phyloP scores from a whole-genome alignment of 2,329 filamentous ascomycete genomes.

The Taxawa tesnikishii region DNA sequence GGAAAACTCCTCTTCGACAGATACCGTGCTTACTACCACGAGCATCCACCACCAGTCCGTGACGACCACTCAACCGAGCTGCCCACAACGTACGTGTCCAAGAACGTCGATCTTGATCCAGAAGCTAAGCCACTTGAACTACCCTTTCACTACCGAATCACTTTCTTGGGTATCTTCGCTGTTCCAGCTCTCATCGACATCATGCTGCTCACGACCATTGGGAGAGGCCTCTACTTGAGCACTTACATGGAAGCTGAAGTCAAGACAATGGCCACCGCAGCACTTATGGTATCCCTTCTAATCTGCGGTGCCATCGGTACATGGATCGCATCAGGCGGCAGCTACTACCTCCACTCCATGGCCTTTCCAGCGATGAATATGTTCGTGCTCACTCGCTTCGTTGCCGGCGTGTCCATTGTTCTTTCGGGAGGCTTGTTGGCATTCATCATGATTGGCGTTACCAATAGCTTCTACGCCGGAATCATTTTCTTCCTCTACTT shows the following conservation, averaged over 20 bases:
- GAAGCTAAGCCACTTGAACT: slow-evolving; percentile 5
- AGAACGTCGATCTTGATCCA: slow-evolving; percentile 5
- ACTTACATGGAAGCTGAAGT: slow-evolving; percentile 35
- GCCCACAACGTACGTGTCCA: no score
- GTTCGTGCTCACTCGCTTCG: slow-evolving; percentile 9
- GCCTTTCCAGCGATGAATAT: slow-evolving; percentile 9
- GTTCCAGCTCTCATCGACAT: slow-evolving; percentile 52
- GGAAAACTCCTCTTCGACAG: slow-evolving; percentile 8
- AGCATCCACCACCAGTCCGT: slow-evolving; percentile 9
- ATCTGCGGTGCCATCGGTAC: slow-evolving; percentile 50
- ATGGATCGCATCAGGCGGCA: slow-evolving; percentile 51
- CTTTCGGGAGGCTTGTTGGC: no score
- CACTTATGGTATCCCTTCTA: slow-evolving; percentile 30
- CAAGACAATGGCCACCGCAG: slow-evolving; percentile 7
- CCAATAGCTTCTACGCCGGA: slow-evolving; percentile 20
- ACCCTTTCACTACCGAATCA: slow-evolving; percentile 2
- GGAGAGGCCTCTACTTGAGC: slow-evolving; percentile 49
- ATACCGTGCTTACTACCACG: slow-evolving; percentile 6
- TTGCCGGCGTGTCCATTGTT: no score
- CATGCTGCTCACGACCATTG: slow-evolving; percentile 44
- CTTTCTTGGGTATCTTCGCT: slow-evolving; percentile 38
- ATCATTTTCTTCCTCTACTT: slow-evolving; percentile 50
- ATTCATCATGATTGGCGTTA: slow-evolving; percentile 6
- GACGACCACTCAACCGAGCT: slow-evolving; percentile 7
- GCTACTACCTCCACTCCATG: slow-evolving; percentile 38